phyloP scores from a whole-genome alignment of 257 asterid genomes.

The Ballota nigra region DNA sequence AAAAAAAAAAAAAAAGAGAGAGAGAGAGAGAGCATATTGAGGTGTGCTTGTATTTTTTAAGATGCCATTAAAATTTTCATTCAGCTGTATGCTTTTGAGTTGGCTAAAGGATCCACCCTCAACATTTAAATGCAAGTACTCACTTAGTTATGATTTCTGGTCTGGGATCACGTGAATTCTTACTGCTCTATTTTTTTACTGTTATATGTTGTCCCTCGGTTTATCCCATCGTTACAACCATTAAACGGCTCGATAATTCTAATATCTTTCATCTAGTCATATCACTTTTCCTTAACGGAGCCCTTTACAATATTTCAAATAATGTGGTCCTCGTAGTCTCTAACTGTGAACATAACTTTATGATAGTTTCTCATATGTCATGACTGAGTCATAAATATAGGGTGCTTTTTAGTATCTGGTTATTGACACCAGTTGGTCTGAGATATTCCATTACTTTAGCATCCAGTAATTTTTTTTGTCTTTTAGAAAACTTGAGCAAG shows the following conservation, averaged over 20 bases:
- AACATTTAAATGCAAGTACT: slow-evolving; percentile 7
- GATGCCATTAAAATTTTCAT: slow-evolving; percentile 4
- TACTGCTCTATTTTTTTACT: background rate
- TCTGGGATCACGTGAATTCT: background rate
- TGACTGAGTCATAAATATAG: slow-evolving; percentile 1
- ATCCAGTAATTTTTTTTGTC: background rate
- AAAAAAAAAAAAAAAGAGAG: no score
- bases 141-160: slow-evolving; percentile 6
- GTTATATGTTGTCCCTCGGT: background rate
- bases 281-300: background rate
- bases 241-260: background rate
- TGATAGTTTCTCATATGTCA: slow-evolving; percentile 5
- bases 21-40: background rate
- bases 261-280: background rate
- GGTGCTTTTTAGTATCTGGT: slow-evolving; percentile 2
- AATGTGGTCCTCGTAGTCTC: slow-evolving; percentile 3
- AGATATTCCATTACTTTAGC: background rate
- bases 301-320: background rate
- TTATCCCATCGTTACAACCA: background rate
- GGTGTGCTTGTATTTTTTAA: slow-evolving; percentile 2
- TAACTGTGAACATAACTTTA: background rate
- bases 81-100: background rate
- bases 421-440: background rate
- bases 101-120: slow-evolving; percentile 9
- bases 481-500: background rate